These are phyloP conservation scores for Hirsutella thompsonii DNA, from an alignment of 2,329 filamentous ascomycete species.

Conservation along the genomic window DNA sequence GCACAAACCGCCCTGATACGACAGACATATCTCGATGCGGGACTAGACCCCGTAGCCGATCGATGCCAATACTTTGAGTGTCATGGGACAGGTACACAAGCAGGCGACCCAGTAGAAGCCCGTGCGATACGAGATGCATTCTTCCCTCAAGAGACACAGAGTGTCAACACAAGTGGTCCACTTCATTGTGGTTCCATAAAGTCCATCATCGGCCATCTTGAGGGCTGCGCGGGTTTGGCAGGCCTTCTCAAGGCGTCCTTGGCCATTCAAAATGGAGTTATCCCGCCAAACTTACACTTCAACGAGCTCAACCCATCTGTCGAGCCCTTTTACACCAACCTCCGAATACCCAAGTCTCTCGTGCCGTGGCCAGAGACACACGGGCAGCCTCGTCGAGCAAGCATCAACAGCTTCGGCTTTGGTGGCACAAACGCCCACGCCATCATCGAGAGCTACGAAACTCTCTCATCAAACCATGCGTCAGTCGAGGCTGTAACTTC, in stretches of 20 bases:
- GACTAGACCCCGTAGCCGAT: slow-evolving; percentile 11
- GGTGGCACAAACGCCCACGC: slow-evolving; percentile 35
- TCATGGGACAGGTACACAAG: slow-evolving; percentile 25
- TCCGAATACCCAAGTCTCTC: slow-evolving; percentile 10
- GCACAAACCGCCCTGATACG: slow-evolving; percentile 13
- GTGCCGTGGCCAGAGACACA: slow-evolving; percentile 11
- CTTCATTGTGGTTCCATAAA: slow-evolving; percentile 12
- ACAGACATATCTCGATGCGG: slow-evolving; percentile 15
- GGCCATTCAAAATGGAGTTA: slow-evolving; percentile 7
- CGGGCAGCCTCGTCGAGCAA: slow-evolving; percentile 20
- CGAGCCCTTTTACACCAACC: slow-evolving; percentile 9
- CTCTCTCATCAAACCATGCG: neutral
- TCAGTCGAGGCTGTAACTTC: too few species aligned
- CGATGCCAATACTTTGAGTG: slow-evolving; percentile 15
- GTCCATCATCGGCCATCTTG: slow-evolving; percentile 14
- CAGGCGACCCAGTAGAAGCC: slow-evolving; percentile 14
- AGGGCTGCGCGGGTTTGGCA: slow-evolving; percentile 13
- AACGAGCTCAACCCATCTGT: slow-evolving; percentile 14
- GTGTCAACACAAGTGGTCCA: slow-evolving; percentile 1
- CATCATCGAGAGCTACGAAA: slow-evolving; percentile 15
- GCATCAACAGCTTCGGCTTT: slow-evolving; percentile 36
- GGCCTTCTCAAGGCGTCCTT: slow-evolving; percentile 9
- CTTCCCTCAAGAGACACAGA: slow-evolving; percentile 9
- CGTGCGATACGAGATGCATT: slow-evolving; percentile 26
- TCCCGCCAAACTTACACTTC: slow-evolving; percentile 19